A percentile compares a stretch with the other conserved stretches of the same genome.
These are phyloP conservation scores for Coemansia sp. DNA, from an alignment of 371 early-diverging fungal genomes.

Conservation along the genomic window DNA sequence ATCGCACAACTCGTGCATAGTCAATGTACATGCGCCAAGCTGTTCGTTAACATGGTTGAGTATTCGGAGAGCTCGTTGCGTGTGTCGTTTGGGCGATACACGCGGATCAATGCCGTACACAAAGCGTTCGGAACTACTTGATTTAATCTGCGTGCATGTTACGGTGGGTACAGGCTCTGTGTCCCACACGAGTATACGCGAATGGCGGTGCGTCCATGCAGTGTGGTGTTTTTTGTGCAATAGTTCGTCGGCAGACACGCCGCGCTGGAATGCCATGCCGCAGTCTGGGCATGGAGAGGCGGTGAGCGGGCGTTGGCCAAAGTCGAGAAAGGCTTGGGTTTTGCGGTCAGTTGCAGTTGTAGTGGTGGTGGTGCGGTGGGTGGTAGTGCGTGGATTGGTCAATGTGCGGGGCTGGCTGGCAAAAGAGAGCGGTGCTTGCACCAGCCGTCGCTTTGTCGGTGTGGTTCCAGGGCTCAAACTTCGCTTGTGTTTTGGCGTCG, in stretches of 20 bases:
- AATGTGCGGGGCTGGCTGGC: background rate
- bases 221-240: slow-evolving; percentile 53
- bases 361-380: too few relatives aligned
- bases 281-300: slow-evolving; percentile 51
- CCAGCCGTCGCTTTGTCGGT: slow-evolving; percentile 10
- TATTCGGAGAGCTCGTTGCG: slow-evolving; percentile 25
- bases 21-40: slow-evolving; percentile 33
- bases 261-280: slow-evolving; percentile 53
- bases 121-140: too few relatives aligned
- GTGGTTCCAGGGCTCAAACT: background rate
- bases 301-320: slow-evolving; percentile 54
- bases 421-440: slow-evolving; percentile 8
- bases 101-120: slow-evolving; percentile 10
- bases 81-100: slow-evolving; percentile 15
- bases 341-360: background rate
- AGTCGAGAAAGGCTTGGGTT: slow-evolving; percentile 53
- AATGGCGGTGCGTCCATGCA: slow-evolving; percentile 26
- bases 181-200: slow-evolving; percentile 12
- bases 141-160: too few relatives aligned
- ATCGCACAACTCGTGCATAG: slow-evolving; percentile 5
- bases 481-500: too few relatives aligned
- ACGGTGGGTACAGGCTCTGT: too few relatives aligned
- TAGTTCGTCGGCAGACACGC: slow-evolving; percentile 51
- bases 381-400: background rate
- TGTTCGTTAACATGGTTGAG: slow-evolving; percentile 42